Conservation (phyloP, 495 filamentous ascomycete species). For the Xylaria scruposa region DNA sequence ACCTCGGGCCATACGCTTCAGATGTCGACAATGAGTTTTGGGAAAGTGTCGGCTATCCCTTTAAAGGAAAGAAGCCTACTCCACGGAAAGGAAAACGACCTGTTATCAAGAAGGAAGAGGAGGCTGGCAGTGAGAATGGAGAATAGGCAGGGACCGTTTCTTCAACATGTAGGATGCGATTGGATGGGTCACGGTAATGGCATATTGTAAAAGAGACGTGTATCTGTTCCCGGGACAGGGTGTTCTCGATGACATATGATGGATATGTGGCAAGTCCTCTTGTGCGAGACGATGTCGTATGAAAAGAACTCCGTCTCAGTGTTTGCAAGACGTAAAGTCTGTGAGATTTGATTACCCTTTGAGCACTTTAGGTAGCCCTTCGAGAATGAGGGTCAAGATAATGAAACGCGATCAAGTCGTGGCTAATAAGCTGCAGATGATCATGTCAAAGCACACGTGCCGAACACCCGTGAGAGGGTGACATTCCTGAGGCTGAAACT, state of each 20-base stretch:
- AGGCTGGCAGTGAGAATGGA: not conserved
- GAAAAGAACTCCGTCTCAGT: not conserved
- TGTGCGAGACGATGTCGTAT: not conserved
- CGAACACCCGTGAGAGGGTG: slow-evolving; percentile 2
- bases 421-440: slow-evolving; percentile 15
- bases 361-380: not conserved
- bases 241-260: not conserved
- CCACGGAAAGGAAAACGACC: not conserved
- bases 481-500: slow-evolving; percentile 19
- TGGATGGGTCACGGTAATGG: not conserved
- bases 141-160: not conserved
- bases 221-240: not conserved
- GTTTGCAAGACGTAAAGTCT: not conserved
- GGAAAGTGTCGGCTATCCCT: not conserved
- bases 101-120: not conserved
- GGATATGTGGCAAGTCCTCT: no score
- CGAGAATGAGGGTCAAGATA: not conserved
- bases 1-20: not conserved
- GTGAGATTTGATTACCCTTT: not conserved
- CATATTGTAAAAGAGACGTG: not conserved
- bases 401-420: slow-evolving; percentile 12
- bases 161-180: not conserved
- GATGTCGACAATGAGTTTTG: not conserved
- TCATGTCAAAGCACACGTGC: slow-evolving; percentile 14
- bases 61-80: not conserved